Conservation (phyloP, 208 protist species). For the Acanthamoeba healyi region DNA sequence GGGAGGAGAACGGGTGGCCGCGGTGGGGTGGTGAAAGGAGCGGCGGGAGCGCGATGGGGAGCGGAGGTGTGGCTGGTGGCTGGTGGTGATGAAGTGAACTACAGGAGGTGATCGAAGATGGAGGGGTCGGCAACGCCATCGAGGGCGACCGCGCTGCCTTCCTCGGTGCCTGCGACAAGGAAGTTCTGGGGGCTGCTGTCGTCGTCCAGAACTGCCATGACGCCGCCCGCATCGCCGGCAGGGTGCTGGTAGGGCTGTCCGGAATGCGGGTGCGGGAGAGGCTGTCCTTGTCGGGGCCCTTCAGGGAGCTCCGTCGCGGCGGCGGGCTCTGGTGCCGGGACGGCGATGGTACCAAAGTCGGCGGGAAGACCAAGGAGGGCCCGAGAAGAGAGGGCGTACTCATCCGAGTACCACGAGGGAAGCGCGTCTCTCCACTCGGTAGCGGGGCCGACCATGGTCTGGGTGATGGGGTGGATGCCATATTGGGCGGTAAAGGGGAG, state of each 20-base stretch:
- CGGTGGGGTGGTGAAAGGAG: not conserved
- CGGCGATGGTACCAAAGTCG: not conserved
- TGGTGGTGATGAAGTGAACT: not conserved
- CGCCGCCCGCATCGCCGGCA: not conserved
- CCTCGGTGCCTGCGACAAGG: not conserved
- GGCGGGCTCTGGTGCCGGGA: too few relatives aligned
- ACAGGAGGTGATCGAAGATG: conserved; percentile 25
- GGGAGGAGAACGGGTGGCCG: too few relatives aligned
- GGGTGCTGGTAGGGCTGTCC: too few relatives aligned
- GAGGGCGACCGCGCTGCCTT: not conserved
- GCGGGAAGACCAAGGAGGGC: conserved; percentile 4
- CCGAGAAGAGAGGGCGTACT: conserved; percentile 1
- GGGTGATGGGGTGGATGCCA: conserved; percentile 49
- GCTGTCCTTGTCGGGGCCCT: too few relatives aligned
- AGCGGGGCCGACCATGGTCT: not conserved
- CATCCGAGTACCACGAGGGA: conserved; percentile 51
- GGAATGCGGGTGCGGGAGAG: too few relatives aligned
- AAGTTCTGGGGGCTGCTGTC: not conserved
- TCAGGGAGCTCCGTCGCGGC: too few relatives aligned
- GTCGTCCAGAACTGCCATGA: not conserved
- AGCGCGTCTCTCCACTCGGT: conserved; percentile 15
- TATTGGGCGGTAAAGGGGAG: conserved; percentile 56
- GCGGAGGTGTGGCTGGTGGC: too few relatives aligned
- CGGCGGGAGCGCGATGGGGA: not conserved
- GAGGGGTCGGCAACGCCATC: not conserved